Evolutionary conservation across 2,329 filamentous ascomycete species (phyloP).

Genomic region (Dothistroma septosporum): DNA sequence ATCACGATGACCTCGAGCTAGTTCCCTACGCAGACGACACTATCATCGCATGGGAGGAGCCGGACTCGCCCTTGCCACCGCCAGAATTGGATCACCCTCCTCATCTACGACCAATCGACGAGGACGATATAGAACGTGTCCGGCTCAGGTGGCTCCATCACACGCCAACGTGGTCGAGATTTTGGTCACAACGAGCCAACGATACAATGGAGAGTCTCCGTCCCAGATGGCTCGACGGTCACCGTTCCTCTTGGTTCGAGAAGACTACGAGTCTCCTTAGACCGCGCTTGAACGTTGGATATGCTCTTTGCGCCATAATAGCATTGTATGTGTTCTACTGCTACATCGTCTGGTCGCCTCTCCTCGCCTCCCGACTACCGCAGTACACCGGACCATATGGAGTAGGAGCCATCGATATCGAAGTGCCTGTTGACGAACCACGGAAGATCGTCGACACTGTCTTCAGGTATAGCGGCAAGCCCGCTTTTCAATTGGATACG

Average conservation of each 20-base stretch:
- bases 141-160: slow-evolving; percentile 15
- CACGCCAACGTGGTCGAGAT: slow-evolving; percentile 12
- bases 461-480: slow-evolving; percentile 35
- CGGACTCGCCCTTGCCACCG: slow-evolving; percentile 14
- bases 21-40: slow-evolving; percentile 15
- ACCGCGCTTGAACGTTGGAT: slow-evolving; percentile 15
- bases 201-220: slow-evolving; percentile 13
- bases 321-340: slow-evolving; percentile 36
- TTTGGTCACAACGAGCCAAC: slow-evolving; percentile 11
- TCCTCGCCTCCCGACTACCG: slow-evolving; percentile 39
- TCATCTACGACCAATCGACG: background rate
- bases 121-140: background rate
- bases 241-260: slow-evolving; percentile 6
- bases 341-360: slow-evolving; percentile 37
- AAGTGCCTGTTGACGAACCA: slow-evolving; percentile 30
- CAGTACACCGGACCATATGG: slow-evolving; percentile 39
- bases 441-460: slow-evolving; percentile 33
- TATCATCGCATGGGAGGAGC: slow-evolving; percentile 10
- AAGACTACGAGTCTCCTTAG: slow-evolving; percentile 4
- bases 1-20: slow-evolving; percentile 19
- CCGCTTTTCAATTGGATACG: slow-evolving; percentile 40
- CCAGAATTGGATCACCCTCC: slow-evolving; percentile 2
- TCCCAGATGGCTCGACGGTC: slow-evolving; percentile 15
- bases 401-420: slow-evolving; percentile 41
- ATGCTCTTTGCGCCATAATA: slow-evolving; percentile 9